These are phyloP conservation scores for Lenzites betulinus DNA, from an alignment of 768 basidiomycete genomes.

Conservation along the genomic window DNA sequence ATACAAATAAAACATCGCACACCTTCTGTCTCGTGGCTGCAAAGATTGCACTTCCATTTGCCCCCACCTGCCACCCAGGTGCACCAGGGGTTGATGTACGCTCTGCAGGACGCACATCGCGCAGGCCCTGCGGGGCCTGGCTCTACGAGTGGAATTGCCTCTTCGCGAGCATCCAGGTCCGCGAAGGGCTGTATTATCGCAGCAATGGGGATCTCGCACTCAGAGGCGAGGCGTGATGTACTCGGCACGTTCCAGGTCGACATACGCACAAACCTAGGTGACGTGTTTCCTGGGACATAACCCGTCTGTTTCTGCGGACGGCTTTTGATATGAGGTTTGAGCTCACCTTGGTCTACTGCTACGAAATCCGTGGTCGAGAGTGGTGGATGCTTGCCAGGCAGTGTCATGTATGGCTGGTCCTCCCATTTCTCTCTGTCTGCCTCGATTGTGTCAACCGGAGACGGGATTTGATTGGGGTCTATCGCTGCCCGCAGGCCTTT, in stretches of 20 bases:
- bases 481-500: slow-evolving; percentile 72
- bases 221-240: slow-evolving; percentile 73
- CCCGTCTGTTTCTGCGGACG: no score
- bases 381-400: slow-evolving; percentile 67
- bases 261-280: slow-evolving; percentile 86
- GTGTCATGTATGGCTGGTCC: slow-evolving; percentile 64
- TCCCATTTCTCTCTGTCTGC: slow-evolving; percentile 81
- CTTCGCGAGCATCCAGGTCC: slow-evolving; percentile 74
- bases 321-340: background rate
- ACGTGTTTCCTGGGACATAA: slow-evolving; percentile 71
- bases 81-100: slow-evolving; percentile 95
- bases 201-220: slow-evolving; percentile 83
- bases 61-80: slow-evolving; percentile 79
- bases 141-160: slow-evolving; percentile 77
- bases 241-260: slow-evolving; percentile 90
- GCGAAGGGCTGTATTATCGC: slow-evolving; percentile 91
- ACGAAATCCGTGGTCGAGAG: slow-evolving; percentile 85
- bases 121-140: slow-evolving; percentile 74
- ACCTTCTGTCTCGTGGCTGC: slow-evolving; percentile 85
- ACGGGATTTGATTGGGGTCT: slow-evolving; percentile 90
- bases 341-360: slow-evolving; percentile 86
- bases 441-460: slow-evolving; percentile 78
- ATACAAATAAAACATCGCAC: slow-evolving; percentile 30
- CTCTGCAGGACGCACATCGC: slow-evolving; percentile 82
- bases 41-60: slow-evolving; percentile 93